Evolutionary conservation across 805 yeast species (phyloP), one percentile per base, ranked within the genome.

Genomic region (Martiniozyma abietophila): DNA sequence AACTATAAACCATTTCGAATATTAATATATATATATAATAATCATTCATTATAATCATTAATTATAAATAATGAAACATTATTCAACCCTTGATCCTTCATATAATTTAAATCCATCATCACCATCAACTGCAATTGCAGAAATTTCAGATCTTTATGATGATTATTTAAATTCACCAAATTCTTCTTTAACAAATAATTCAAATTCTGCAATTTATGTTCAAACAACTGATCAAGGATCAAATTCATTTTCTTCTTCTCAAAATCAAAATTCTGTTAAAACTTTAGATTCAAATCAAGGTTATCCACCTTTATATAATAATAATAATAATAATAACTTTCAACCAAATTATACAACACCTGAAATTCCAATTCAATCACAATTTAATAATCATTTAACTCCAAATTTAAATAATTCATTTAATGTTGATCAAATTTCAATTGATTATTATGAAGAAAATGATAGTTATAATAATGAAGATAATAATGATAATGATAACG

Each of bases 91-190:
- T n/a, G n/a, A n/a, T n/a, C n/a, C n/a, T n/a, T n/a, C n/a, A n/a
- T n/a, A n/a, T n/a, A n/a, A n/a, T n/a, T n/a, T 43, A 31, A 45
- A 43, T 38, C 48, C 43, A 4, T 24, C 29, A 17, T 22, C 34
- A 9, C 28, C 41, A 22, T 17, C 40, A 6, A 34, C 31, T 14
- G 33, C 35, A 25, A 33, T 41, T 35, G 38, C 38, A 4, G 54
- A 52, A 10, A 41, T 44, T 18, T 46, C 54, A 1, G 55, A 51
- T 19, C 32, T 53, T 2, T 54, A 54, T 31, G 59, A 54, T 23
- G 54, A 48, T 17, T 54, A 53, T 30, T 12, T 54, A 25, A 41
- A 41, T 14, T 42, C 44, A 6, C 41, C 41, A 15, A 31, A 35
- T 18, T 16, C 27, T 21, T 33, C 24, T 11, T 23, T 22, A 8